phyloP scores from a whole-genome alignment of 805 yeast species.

The Lachancea meyersii region DNA sequence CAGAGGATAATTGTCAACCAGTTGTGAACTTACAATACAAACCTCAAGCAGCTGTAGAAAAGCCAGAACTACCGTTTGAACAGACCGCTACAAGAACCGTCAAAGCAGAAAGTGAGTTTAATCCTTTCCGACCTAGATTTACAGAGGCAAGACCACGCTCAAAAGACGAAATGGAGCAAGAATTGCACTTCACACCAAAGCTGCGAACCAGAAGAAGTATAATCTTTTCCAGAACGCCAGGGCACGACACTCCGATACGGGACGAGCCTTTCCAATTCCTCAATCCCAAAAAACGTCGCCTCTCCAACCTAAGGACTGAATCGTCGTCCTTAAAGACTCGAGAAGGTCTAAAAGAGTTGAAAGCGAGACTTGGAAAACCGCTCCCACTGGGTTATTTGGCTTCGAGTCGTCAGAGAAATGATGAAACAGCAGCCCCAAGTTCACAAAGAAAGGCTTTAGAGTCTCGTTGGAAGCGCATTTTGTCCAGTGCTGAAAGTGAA shows the following conservation, averaged over 20 bases:
- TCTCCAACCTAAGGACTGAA: not conserved
- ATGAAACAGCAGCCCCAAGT: not conserved
- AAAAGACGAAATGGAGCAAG: constrained; percentile 26
- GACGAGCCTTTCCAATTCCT: not conserved
- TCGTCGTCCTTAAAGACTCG: not conserved
- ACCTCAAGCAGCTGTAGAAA: not conserved
- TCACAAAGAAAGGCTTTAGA: constrained; percentile 3
- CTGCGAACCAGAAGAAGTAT: constrained; percentile 21
- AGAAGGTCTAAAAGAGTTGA: constrained; percentile 8
- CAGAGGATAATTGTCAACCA: constrained; percentile 4
- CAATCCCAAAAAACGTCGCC: not conserved
- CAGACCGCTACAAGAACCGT: constrained; percentile 7
- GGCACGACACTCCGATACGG: constrained; percentile 1
- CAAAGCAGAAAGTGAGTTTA: constrained; percentile 11
- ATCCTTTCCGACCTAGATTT: constrained; percentile 8
- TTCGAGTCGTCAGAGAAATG: not conserved
- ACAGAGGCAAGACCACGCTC: constrained; percentile 6
- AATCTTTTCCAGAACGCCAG: constrained; percentile 2
- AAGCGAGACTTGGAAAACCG: constrained; percentile 33
- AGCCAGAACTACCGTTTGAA: not conserved
- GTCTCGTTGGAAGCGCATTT: constrained; percentile 10
- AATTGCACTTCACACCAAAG: constrained; percentile 27
- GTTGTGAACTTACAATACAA: not conserved
- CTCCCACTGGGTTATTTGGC: constrained; percentile 35
- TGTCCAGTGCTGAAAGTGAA: constrained; percentile 3